A percentile compares a stretch with the other conserved stretches of the same genome.
Conservation (phyloP, 495 filamentous ascomycete species). For the Rhypophila decipiens region DNA sequence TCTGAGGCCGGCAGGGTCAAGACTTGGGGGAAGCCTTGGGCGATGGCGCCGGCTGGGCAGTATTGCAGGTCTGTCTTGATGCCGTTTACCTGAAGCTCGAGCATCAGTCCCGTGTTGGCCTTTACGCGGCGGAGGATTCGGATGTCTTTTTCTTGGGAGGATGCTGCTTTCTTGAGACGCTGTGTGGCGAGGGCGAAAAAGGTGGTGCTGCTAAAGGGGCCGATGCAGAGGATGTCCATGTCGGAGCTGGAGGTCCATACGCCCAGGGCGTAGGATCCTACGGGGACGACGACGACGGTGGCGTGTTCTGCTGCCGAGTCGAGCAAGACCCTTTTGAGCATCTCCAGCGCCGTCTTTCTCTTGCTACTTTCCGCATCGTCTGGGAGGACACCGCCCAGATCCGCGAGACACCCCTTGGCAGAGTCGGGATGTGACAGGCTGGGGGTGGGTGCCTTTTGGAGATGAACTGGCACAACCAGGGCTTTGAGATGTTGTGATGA, state of each 20-base stretch:
- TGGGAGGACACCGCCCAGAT: slow-evolving; percentile 34
- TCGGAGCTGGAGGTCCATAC: slow-evolving; percentile 50
- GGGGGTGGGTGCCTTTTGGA: slow-evolving; percentile 13
- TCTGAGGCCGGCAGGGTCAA: slow-evolving; percentile 29
- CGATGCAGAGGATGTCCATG: slow-evolving; percentile 53
- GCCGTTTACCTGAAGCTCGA: slow-evolving; percentile 44
- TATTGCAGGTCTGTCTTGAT: slow-evolving; percentile 55
- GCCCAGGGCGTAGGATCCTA: slow-evolving; percentile 55
- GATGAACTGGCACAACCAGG: slow-evolving; percentile 19
- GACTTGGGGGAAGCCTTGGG: slow-evolving; percentile 34
- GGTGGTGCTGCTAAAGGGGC: slow-evolving; percentile 45
- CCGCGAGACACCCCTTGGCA: slow-evolving; percentile 21
- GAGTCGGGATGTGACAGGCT: slow-evolving; percentile 15
- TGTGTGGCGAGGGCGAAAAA: slow-evolving; percentile 50
- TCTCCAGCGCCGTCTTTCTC: slow-evolving; percentile 34
- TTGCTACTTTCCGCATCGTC: slow-evolving; percentile 30
- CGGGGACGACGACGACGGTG: slow-evolving; percentile 41
- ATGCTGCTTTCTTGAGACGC: slow-evolving; percentile 37
- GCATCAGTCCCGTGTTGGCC: slow-evolving; percentile 46
- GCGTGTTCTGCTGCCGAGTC: slow-evolving; percentile 12
- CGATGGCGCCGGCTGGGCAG: slow-evolving; percentile 44
- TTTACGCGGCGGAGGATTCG: slow-evolving; percentile 46
- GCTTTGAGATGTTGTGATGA: slow-evolving; percentile 6
- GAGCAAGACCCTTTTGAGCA: slow-evolving; percentile 37
- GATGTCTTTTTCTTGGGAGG: slow-evolving; percentile 23